A percentile compares a stretch with the other conserved stretches of the same genome.
These are phyloP conservation scores for Emmonsiellopsis sp. DNA, from an alignment of 2,329 filamentous ascomycete genomes.

Conservation along the genomic window DNA sequence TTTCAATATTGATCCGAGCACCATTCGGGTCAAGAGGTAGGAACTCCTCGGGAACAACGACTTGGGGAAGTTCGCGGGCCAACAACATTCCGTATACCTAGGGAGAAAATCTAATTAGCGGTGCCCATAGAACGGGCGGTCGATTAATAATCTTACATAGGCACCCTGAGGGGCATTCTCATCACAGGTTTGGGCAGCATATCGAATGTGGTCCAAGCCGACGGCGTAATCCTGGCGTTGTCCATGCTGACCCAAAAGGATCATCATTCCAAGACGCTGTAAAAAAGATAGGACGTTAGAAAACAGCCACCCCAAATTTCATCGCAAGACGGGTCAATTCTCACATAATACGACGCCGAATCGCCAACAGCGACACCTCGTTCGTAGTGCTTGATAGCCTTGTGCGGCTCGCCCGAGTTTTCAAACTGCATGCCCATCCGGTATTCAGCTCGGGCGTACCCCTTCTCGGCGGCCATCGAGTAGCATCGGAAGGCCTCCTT, in stretches of 20 bases:
- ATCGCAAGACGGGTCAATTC: slow-evolving; percentile 11
- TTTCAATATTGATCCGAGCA: slow-evolving; percentile 84
- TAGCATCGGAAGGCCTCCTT: slow-evolving; percentile 89
- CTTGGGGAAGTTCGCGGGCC: slow-evolving; percentile 81
- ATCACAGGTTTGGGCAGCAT: slow-evolving; percentile 77
- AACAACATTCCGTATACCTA: slow-evolving; percentile 86
- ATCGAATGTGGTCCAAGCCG: slow-evolving; percentile 73
- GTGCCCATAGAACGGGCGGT: neutral
- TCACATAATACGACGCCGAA: slow-evolving; percentile 68
- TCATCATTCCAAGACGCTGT: slow-evolving; percentile 93
- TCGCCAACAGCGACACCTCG: slow-evolving; percentile 69
- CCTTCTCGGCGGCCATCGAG: slow-evolving; percentile 71
- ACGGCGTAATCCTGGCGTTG: slow-evolving; percentile 69
- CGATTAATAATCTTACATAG: slow-evolving; percentile 44
- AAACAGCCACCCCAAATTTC: neutral
- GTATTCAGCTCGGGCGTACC: slow-evolving; percentile 84
- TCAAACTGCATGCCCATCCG: slow-evolving; percentile 98
- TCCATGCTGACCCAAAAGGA: slow-evolving; percentile 83
- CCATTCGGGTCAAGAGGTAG: slow-evolving; percentile 62
- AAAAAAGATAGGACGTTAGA: slow-evolving; percentile 14
- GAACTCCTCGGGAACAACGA: slow-evolving; percentile 63
- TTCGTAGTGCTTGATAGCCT: slow-evolving; percentile 85
- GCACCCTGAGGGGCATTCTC: slow-evolving; percentile 95
- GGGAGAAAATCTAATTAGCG: slow-evolving; percentile 1
- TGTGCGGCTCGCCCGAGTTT: slow-evolving; percentile 82